Conservation (phyloP, 2,329 filamentous ascomycete genomes). For the Trichoderma brevicompactum region DNA sequence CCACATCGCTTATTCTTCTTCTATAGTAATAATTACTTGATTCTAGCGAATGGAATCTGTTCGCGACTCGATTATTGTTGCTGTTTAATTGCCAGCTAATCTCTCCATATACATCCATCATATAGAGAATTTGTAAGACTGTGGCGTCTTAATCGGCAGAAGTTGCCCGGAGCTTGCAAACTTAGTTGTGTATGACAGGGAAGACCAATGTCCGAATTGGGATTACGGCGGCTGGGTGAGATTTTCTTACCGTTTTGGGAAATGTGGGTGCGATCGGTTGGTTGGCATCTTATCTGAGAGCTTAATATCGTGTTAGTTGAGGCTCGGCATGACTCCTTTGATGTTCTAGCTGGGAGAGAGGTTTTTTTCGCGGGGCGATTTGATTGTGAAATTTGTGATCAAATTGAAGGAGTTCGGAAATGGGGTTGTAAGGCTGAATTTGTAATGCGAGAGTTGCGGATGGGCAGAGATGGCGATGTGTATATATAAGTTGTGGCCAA, state of each 20-base stretch:
- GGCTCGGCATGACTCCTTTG: background rate
- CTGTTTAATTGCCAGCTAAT: background rate
- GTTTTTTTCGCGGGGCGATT: background rate
- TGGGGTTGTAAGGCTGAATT: background rate
- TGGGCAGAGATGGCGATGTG: background rate
- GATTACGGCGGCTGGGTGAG: background rate
- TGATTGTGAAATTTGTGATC: background rate
- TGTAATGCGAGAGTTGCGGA: background rate
- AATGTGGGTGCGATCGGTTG: background rate
- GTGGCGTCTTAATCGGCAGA: no score
- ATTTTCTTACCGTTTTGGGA: background rate
- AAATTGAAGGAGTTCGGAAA: background rate
- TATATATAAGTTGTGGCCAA: background rate
- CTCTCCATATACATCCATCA: background rate
- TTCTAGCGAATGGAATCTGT: background rate
- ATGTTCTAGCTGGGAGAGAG: no score
- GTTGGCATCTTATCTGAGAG: background rate
- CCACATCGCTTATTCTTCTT: background rate
- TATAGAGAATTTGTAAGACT: background rate
- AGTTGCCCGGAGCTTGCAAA: no score
- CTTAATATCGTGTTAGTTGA: background rate
- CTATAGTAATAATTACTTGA: background rate
- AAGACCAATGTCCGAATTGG: constrained; percentile 2
- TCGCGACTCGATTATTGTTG: background rate
- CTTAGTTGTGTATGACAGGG: background rate